Evolutionary conservation across 2,329 filamentous ascomycete genomes (phyloP).

Genomic region (Helotiales sp.): DNA sequence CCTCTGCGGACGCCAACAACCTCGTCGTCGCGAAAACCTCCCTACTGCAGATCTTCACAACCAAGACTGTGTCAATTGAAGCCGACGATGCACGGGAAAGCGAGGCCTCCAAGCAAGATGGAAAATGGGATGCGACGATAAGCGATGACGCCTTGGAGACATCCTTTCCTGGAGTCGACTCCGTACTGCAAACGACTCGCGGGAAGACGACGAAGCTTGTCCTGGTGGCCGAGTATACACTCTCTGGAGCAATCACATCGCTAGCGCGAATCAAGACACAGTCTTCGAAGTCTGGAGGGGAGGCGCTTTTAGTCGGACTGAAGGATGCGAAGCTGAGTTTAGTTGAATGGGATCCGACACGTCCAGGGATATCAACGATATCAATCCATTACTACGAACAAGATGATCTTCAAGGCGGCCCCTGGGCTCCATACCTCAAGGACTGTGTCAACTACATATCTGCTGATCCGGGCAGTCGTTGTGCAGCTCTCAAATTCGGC

Average conservation of each 20-base stretch:
- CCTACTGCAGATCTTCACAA: conserved; percentile 85
- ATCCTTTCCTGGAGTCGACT: conserved; percentile 66
- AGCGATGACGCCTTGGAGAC: conserved; percentile 63
- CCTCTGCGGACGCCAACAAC: conserved; percentile 74
- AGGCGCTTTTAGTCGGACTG: conserved; percentile 80
- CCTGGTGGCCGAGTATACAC: conserved; percentile 78
- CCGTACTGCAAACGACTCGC: conserved; percentile 61
- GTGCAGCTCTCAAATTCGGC: conserved; percentile 92
- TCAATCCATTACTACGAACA: conserved; percentile 99
- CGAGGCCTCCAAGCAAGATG: conserved; percentile 41
- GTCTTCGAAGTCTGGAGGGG: conserved; percentile 75
- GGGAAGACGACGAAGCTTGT: conserved; percentile 74
- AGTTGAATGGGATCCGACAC: conserved; percentile 88
- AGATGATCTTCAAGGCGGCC: conserved; percentile 79
- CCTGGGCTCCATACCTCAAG: conserved; percentile 76
- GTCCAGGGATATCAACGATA: conserved; percentile 76
- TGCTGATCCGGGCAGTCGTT: conserved; percentile 88
- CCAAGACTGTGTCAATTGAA: conserved; percentile 66
- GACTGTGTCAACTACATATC: conserved; percentile 79
- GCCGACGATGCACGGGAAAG: conserved; percentile 37
- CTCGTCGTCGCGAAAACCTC: conserved; percentile 91
- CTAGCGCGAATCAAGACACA: conserved; percentile 75
- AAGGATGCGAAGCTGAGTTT: conserved; percentile 91
- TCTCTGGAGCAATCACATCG: conserved; percentile 83
- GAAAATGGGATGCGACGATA: conserved; percentile 50